Conservation (phyloP, 179 eudicot species). For the Spergularia azorica region DNA sequence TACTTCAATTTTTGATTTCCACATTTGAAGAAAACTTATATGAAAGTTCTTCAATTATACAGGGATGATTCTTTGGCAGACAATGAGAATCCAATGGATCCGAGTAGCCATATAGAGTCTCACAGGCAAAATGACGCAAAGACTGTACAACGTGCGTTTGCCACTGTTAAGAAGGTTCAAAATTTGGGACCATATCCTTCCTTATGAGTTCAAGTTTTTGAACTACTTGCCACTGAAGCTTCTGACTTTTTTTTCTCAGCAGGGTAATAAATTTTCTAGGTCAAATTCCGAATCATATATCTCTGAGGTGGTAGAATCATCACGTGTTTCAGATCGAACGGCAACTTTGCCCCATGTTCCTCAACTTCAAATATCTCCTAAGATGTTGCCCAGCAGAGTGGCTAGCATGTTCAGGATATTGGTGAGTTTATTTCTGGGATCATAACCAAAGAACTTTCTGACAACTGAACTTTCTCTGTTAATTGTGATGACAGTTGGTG, state of each 20-base stretch:
- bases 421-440: slow-evolving; percentile 49
- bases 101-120: slow-evolving; percentile 51
- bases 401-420: slow-evolving; percentile 88
- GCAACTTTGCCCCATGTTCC: slow-evolving; percentile 63
- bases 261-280: slow-evolving; percentile 70
- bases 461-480: background rate
- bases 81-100: slow-evolving; percentile 43
- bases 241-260: background rate
- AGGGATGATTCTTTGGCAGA: slow-evolving; percentile 59
- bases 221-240: slow-evolving; percentile 14
- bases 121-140: slow-evolving; percentile 90
- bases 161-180: slow-evolving; percentile 64
- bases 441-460: slow-evolving; percentile 8
- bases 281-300: slow-evolving; percentile 68
- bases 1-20: slow-evolving; percentile 2
- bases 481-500: background rate
- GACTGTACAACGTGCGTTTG: slow-evolving; percentile 96
- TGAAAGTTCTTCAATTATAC: slow-evolving; percentile 21
- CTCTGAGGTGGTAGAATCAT: slow-evolving; percentile 71
- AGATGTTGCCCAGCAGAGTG: slow-evolving; percentile 69
- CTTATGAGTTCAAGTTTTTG: background rate
- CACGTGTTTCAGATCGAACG: slow-evolving; percentile 45
- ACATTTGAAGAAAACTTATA: slow-evolving; percentile 16
- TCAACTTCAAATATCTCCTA: slow-evolving; percentile 66
- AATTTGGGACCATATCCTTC: slow-evolving; percentile 12